phyloP scores from a whole-genome alignment of 345 rosid species.

The Mercurialis annua region DNA sequence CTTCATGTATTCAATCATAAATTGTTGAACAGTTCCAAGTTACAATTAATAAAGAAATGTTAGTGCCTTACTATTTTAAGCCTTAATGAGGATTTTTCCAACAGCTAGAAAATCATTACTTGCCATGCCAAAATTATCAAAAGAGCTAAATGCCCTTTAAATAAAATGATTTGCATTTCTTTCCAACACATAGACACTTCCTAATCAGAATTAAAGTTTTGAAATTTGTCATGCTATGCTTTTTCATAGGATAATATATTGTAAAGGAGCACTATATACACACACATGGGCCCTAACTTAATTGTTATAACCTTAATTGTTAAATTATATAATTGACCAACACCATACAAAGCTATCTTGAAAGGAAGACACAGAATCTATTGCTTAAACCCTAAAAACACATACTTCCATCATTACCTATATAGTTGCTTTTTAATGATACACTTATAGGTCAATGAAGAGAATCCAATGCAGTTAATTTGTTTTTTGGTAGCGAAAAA shows the following conservation, averaged over 20 bases:
- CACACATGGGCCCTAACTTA: background rate
- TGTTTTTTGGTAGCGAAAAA: too few relatives aligned
- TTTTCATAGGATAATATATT: slow-evolving; percentile 15
- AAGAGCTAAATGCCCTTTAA: slow-evolving; percentile 16
- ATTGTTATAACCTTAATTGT: background rate
- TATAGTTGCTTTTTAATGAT: slow-evolving; percentile 9
- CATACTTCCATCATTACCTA: slow-evolving; percentile 17
- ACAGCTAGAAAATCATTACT: background rate
- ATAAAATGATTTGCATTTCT: slow-evolving; percentile 9
- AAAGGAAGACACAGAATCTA: slow-evolving; percentile 20
- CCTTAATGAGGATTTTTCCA: background rate
- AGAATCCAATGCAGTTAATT: slow-evolving; percentile 20
- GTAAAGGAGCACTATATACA: slow-evolving; percentile 6
- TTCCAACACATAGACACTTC: background rate
- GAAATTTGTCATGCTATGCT: background rate
- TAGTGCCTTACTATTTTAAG: background rate
- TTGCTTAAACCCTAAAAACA: slow-evolving; percentile 17
- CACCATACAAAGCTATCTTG: slow-evolving; percentile 9
- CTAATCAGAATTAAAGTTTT: slow-evolving; percentile 7
- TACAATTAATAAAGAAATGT: background rate
- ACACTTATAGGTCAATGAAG: slow-evolving; percentile 20
- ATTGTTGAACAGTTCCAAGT: background rate
- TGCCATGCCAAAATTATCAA: background rate
- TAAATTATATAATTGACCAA: background rate
- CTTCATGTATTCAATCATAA: background rate